These are phyloP conservation scores for Erigeron philadelphicus DNA, from an alignment of 140 eudicot genomes.

Conservation along the genomic window DNA sequence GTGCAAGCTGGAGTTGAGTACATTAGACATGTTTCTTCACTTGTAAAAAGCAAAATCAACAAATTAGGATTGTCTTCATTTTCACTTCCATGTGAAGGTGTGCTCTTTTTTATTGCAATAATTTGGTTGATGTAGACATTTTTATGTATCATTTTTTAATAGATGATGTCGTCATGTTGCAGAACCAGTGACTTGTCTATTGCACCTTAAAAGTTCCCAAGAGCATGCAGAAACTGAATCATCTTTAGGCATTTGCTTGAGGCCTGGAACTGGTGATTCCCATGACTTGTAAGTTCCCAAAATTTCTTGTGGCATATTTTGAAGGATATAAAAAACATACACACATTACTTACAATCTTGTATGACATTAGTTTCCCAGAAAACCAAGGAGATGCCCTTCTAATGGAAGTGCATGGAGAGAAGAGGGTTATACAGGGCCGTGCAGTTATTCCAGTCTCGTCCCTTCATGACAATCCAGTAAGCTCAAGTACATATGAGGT, in stretches of 20 bases:
- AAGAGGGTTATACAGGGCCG: constrained; percentile 72
- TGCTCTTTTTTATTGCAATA: constrained; percentile 17
- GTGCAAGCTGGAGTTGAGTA: constrained; percentile 86
- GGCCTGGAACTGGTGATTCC: constrained; percentile 82
- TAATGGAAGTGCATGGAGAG: constrained; percentile 63
- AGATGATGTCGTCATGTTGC: constrained; percentile 27
- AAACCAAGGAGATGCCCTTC: constrained; percentile 78
- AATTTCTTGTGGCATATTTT: background rate
- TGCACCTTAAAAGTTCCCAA: constrained; percentile 60
- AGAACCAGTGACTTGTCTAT: constrained; percentile 58
- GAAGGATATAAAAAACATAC: background rate
- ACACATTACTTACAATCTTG: constrained; percentile 2
- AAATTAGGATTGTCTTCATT: constrained; percentile 55
- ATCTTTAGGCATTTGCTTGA: constrained; percentile 46
- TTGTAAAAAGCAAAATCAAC: constrained; percentile 64
- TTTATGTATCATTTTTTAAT: background rate
- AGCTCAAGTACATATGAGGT: constrained; percentile 20
- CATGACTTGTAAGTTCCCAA: constrained; percentile 72
- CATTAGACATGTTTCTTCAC: constrained; percentile 75
- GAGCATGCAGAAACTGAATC: constrained; percentile 55
- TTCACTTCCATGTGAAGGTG: constrained; percentile 68
- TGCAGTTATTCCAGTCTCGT: constrained; percentile 63
- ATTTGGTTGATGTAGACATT: no score
- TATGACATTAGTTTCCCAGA: constrained; percentile 69
- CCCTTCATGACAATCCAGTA: constrained; percentile 68